Percentiles rank a stretch among this genome's conserved stretches.
These are phyloP conservation scores for Bipolaris oryzae DNA, from an alignment of 2,329 filamentous ascomycete species.

Conservation along the genomic window DNA sequence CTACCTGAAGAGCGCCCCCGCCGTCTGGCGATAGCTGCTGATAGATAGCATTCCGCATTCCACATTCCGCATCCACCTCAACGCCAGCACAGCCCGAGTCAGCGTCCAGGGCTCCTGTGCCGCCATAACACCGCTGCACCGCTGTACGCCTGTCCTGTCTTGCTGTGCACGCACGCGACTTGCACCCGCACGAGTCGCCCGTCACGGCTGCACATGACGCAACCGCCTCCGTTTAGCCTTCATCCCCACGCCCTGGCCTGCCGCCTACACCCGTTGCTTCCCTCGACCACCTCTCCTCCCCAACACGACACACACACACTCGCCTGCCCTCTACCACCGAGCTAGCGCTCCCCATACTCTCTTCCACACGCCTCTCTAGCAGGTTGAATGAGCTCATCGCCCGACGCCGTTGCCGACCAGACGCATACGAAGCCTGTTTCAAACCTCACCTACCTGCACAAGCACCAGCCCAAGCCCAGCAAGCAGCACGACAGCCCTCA, in stretches of 20 bases:
- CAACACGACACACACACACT: conserved; percentile 5
- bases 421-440: conserved; percentile 40
- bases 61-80: neutral
- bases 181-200: conserved; percentile 24
- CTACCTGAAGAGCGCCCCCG: neutral
- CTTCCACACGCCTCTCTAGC: conserved; percentile 17
- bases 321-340: conserved; percentile 5
- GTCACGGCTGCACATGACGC: conserved; percentile 36
- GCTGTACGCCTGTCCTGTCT: conserved; percentile 9
- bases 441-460: conserved; percentile 44
- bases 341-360: conserved; percentile 16
- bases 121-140: neutral
- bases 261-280: conserved; percentile 25
- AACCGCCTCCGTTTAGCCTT: conserved; percentile 26
- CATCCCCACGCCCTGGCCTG: conserved; percentile 24
- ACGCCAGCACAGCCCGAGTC: conserved; percentile 8
- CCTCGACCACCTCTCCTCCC: conserved; percentile 5
- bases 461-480: conserved; percentile 43
- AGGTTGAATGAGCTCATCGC: conserved; percentile 51
- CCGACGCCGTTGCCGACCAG: conserved; percentile 37
- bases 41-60: conserved; percentile 11
- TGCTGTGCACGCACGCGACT: conserved; percentile 26
- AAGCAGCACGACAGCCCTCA: conserved; percentile 45
- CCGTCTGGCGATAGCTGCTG: neutral
- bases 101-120: conserved; percentile 15